Evolutionary conservation across 2,329 filamentous ascomycete genomes (phyloP).

Genomic region (Sporothrix sp.): DNA sequence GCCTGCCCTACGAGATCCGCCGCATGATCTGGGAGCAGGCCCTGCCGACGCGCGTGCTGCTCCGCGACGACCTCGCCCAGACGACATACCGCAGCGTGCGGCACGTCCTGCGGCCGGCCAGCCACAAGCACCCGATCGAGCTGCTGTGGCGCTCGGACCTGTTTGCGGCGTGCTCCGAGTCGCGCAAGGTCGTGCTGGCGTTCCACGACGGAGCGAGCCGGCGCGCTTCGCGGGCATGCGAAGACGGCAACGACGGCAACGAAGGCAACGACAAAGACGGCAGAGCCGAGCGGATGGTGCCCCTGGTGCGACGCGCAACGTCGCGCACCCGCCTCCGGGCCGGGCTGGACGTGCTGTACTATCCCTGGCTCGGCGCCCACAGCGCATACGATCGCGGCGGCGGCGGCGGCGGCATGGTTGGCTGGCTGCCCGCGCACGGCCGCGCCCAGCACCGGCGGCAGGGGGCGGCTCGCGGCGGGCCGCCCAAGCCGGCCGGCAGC

Average conservation of each 20-base stretch:
- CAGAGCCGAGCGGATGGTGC: neutral
- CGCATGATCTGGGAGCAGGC: constrained; percentile 17
- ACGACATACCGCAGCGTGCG: neutral
- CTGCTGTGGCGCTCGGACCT: constrained; percentile 17
- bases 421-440: neutral
- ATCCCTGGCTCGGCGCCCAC: constrained; percentile 15
- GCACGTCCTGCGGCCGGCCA: neutral
- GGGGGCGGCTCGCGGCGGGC: too few species aligned
- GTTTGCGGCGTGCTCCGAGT: constrained; percentile 14
- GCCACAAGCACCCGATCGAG: constrained; percentile 6
- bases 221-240: neutral
- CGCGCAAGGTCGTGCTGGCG: constrained; percentile 10
- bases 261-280: neutral
- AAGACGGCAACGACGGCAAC: too few species aligned
- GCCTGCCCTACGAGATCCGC: constrained; percentile 16
- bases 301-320: neutral
- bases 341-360: constrained; percentile 14
- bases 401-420: neutral
- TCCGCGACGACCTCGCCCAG: constrained; percentile 10
- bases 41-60: constrained; percentile 14
- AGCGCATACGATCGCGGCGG: neutral
- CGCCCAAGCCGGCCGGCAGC: too few species aligned
- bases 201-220: neutral
- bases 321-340: neutral
- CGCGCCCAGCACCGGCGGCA: neutral